Evolutionary conservation across 2,329 filamentous ascomycete genomes (phyloP).

Genomic region (Moelleriella libera): DNA sequence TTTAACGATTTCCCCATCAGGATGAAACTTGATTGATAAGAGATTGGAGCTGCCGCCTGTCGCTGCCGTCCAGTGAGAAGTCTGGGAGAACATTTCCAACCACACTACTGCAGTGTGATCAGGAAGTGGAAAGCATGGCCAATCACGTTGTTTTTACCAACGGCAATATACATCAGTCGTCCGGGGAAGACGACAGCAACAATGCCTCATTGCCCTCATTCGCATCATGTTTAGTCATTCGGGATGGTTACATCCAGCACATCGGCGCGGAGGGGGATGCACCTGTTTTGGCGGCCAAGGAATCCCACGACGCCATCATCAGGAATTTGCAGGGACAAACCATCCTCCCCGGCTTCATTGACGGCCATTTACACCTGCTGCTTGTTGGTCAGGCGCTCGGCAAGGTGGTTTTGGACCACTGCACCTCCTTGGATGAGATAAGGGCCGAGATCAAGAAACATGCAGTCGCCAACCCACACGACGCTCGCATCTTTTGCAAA

Average conservation of each 20-base stretch:
- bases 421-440: conserved; percentile 34
- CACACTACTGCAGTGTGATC: background rate
- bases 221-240: conserved; percentile 16
- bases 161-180: conserved; percentile 8
- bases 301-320: conserved; percentile 7
- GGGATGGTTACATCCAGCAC: conserved; percentile 18
- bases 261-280: conserved; percentile 16
- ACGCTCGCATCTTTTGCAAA: conserved; percentile 34
- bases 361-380: conserved; percentile 42
- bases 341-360: conserved; percentile 41
- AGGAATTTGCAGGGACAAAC: conserved; percentile 18
- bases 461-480: conserved; percentile 29
- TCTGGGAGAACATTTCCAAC: no score
- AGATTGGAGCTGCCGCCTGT: no score
- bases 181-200: background rate
- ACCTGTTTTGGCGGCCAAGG: conserved; percentile 10
- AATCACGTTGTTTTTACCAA: conserved; percentile 8
- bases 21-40: no score
- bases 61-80: no score
- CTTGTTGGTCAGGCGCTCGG: conserved; percentile 37
- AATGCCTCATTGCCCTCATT: conserved; percentile 2
- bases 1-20: no score
- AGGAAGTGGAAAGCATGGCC: background rate
- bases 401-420: conserved; percentile 33
- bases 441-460: conserved; percentile 27